Percentiles rank a stretch among this genome's conserved stretches.
Evolutionary conservation across 495 filamentous ascomycete species (phyloP).

Genomic region (Hyaloscypha variabilis): DNA sequence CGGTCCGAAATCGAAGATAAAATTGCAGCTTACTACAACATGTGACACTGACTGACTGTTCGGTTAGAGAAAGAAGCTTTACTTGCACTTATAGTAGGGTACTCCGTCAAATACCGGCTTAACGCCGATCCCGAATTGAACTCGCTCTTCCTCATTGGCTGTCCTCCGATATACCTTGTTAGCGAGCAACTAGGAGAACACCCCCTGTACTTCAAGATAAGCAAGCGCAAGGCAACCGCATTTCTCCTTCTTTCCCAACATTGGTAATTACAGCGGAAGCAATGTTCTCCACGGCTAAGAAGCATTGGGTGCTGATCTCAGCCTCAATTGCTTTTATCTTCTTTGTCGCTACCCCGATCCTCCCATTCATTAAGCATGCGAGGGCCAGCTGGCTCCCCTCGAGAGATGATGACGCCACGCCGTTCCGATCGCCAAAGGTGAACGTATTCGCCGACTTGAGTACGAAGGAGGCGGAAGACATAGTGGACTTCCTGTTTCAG

Average conservation of each 20-base stretch:
- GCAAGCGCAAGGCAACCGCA: neutral
- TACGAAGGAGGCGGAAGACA: slow-evolving; percentile 35
- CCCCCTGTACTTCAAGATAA: neutral
- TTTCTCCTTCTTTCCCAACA: neutral
- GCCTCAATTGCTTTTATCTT: slow-evolving; percentile 9
- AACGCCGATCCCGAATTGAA: neutral
- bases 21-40: too few species aligned
- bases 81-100: neutral
- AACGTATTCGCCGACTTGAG: slow-evolving; percentile 40
- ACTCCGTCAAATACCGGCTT: neutral
- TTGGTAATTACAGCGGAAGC: neutral
- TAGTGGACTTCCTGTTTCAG: slow-evolving; percentile 40
- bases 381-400: neutral
- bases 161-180: neutral
- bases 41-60: too few species aligned
- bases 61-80: too few species aligned
- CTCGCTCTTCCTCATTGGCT: neutral
- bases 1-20: too few species aligned
- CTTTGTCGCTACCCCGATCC: neutral
- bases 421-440: slow-evolving; percentile 33
- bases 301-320: slow-evolving; percentile 1
- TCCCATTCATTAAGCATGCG: neutral
- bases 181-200: neutral
- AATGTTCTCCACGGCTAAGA: slow-evolving; percentile 5
- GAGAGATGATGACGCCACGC: neutral